Evolutionary conservation across 2,329 filamentous ascomycete species (phyloP).

Genomic region (Botrytis galanthina): DNA sequence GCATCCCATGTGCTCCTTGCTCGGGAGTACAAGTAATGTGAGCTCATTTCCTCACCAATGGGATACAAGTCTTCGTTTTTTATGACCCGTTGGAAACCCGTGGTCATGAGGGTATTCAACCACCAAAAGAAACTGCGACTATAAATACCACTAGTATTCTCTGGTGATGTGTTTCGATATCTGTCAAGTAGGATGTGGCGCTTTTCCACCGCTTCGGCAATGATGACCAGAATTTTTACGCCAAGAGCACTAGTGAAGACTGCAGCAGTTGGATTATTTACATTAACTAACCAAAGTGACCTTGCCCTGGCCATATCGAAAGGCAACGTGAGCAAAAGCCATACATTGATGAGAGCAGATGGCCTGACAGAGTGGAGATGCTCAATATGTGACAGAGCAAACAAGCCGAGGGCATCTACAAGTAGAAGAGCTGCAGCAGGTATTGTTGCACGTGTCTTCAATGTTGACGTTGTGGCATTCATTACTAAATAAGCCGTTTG

Average conservation of each 20-base stretch:
- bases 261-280: constrained; percentile 35
- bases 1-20: constrained; percentile 26
- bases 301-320: constrained; percentile 32
- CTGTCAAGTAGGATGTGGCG: constrained; percentile 36
- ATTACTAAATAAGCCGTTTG: constrained; percentile 27
- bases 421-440: constrained; percentile 27
- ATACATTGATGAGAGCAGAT: constrained; percentile 30
- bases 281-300: constrained; percentile 33
- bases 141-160: constrained; percentile 43
- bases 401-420: constrained; percentile 27
- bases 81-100: constrained; percentile 41
- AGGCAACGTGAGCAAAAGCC: constrained; percentile 32
- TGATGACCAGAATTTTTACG: constrained; percentile 39
- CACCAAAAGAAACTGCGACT: constrained; percentile 43
- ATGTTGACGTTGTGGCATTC: constrained; percentile 13
- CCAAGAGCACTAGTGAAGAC: constrained; percentile 41
- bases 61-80: constrained; percentile 40
- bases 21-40: constrained; percentile 20
- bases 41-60: constrained; percentile 37
- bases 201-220: constrained; percentile 44
- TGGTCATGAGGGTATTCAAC: constrained; percentile 41
- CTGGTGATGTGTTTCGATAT: constrained; percentile 39
- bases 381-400: constrained; percentile 31
- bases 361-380: constrained; percentile 32
- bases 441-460: constrained; percentile 26